A percentile compares a stretch with the other conserved stretches of the same genome.
Evolutionary conservation across 2,329 filamentous ascomycete species (phyloP).

Genomic region (Septoria petroselini): DNA sequence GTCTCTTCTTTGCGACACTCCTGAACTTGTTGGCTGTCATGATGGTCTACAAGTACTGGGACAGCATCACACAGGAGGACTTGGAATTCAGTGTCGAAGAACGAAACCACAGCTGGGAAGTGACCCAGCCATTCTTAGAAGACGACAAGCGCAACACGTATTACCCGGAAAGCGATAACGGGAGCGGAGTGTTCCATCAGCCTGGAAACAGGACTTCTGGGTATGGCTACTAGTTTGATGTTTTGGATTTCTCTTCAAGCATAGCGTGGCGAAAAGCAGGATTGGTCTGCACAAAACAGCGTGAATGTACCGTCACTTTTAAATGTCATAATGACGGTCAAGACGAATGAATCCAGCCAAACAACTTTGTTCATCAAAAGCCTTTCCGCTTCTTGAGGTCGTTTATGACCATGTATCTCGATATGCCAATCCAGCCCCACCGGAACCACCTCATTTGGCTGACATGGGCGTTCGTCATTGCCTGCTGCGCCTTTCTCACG

Average conservation of each 20-base stretch:
- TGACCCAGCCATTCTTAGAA: constrained; percentile 86
- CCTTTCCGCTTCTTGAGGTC: constrained; percentile 65
- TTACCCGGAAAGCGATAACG: constrained; percentile 66
- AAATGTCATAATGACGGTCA: constrained; percentile 21
- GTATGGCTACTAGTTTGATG: constrained; percentile 22
- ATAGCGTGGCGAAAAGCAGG: constrained; percentile 19
- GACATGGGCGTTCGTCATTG: constrained; percentile 85
- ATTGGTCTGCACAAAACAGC: constrained; percentile 8
- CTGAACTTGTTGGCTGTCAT: constrained; percentile 94
- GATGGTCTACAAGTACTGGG: constrained; percentile 99
- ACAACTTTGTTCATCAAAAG: constrained; percentile 9
- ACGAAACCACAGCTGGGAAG: constrained; percentile 95
- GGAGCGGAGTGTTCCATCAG: constrained; percentile 46
- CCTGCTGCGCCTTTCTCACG: constrained; percentile 68
- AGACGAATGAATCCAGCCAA: background rate
- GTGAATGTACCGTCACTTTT: constrained; percentile 15
- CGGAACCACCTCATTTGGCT: constrained; percentile 99
- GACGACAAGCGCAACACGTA: constrained; percentile 72
- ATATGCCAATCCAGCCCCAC: constrained; percentile 88
- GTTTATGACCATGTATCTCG: constrained; percentile 94
- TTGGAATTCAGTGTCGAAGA: constrained; percentile 96
- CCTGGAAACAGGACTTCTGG: constrained; percentile 26
- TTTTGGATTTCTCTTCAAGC: constrained; percentile 9
- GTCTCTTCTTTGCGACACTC: constrained; percentile 87
- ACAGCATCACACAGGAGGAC: constrained; percentile 97